phyloP scores from a whole-genome alignment of 371 early-diverging fungal species.

The Umbelopsis sp. region DNA sequence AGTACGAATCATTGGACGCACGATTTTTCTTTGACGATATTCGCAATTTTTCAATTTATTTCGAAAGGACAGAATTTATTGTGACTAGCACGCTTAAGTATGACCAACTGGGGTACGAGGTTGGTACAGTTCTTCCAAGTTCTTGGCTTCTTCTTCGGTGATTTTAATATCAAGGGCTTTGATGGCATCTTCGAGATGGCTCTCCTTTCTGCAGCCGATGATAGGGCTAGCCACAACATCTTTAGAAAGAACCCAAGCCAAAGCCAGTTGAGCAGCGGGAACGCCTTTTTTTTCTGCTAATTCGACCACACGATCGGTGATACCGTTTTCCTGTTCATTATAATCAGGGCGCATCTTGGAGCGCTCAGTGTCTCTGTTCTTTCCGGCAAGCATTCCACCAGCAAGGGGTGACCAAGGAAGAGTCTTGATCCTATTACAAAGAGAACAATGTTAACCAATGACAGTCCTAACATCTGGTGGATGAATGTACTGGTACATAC shows the following conservation, averaged over 20 bases:
- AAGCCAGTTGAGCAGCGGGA: conserved; percentile 36
- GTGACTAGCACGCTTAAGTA: not conserved
- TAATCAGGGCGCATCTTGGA: conserved; percentile 21
- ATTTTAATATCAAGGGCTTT: conserved; percentile 31
- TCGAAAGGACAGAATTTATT: not conserved
- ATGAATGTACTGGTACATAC: not conserved
- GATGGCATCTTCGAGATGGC: conserved; percentile 32
- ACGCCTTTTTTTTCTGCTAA: conserved; percentile 45
- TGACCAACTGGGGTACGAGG: conserved; percentile 10
- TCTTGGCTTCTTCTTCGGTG: conserved; percentile 33
- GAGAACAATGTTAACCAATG: not conserved
- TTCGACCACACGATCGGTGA: conserved; percentile 43
- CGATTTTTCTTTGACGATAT: not conserved
- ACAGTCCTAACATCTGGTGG: not conserved
- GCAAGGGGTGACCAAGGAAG: conserved; percentile 63
- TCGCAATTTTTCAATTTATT: not conserved
- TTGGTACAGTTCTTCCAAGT: conserved; percentile 19
- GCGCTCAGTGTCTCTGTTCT: conserved; percentile 31
- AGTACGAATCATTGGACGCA: too few relatives aligned
- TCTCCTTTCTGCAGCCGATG: conserved; percentile 30
- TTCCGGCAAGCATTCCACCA: conserved; percentile 38
- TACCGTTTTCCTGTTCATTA: conserved; percentile 14
- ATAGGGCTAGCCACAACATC: conserved; percentile 36
- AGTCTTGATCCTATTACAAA: conserved; percentile 30
- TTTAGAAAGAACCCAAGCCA: conserved; percentile 43